These are phyloP conservation scores for Aureobasidium melanogenum DNA, from an alignment of 2,329 filamentous ascomycete species.

Conservation along the genomic window DNA sequence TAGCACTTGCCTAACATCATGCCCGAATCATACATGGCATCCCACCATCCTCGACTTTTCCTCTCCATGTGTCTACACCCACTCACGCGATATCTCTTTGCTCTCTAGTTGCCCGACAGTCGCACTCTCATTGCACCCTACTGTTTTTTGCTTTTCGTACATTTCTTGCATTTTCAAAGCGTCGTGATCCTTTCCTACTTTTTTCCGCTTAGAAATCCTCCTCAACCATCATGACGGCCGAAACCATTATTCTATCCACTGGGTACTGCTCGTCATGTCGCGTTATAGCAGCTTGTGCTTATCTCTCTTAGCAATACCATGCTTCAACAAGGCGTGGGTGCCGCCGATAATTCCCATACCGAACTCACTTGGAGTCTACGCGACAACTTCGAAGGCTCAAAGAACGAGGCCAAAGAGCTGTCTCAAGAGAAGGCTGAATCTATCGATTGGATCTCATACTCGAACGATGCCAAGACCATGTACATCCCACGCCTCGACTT, in stretches of 20 bases:
- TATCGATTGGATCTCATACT: slow-evolving; percentile 55
- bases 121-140: background rate
- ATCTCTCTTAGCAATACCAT: slow-evolving; percentile 62
- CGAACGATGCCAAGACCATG: slow-evolving; percentile 46
- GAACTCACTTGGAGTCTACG: slow-evolving; percentile 85
- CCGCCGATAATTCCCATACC: slow-evolving; percentile 74
- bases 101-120: background rate
- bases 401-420: slow-evolving; percentile 4
- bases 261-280: slow-evolving; percentile 50
- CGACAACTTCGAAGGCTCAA: slow-evolving; percentile 54
- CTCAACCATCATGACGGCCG: slow-evolving; percentile 38
- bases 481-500: slow-evolving; percentile 73
- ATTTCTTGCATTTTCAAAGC: background rate
- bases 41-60: background rate
- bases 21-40: slow-evolving; percentile 1
- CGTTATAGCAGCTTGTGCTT: slow-evolving; percentile 15
- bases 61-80: background rate
- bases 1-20: background rate
- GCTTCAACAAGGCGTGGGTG: slow-evolving; percentile 54
- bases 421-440: slow-evolving; percentile 15
- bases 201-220: slow-evolving; percentile 11
- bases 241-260: slow-evolving; percentile 77
- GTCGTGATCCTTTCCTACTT: background rate
- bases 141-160: background rate
- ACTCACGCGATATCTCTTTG: background rate